phyloP scores from a whole-genome alignment of 768 basidiomycete genomes.

The Russula foetens region DNA sequence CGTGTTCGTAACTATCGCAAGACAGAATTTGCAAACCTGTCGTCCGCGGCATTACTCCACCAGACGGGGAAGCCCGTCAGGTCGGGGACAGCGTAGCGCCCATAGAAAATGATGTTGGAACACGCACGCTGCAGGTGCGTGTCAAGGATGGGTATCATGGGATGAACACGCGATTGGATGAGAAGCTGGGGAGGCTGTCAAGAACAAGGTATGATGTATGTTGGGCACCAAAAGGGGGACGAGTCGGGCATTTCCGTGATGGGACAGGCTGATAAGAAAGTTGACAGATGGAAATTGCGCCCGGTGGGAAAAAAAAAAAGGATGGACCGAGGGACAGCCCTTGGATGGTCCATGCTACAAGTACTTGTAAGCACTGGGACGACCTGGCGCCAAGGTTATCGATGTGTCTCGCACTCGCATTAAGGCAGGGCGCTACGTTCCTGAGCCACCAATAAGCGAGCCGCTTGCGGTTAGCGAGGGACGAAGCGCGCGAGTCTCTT shows the following conservation, averaged over 20 bases:
- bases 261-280: conserved; percentile 33
- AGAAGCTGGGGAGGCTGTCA: conserved; percentile 6
- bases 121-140: neutral
- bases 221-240: neutral
- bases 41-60: conserved; percentile 9
- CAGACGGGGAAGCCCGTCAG: neutral
- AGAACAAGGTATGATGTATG: neutral
- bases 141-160: neutral
- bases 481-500: neutral
- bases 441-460: conserved; percentile 7
- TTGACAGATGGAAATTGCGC: conserved; percentile 41
- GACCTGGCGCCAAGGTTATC: conserved; percentile 13
- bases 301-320: conserved; percentile 7
- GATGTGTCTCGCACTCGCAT: conserved; percentile 6
- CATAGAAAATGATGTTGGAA: neutral
- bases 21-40: conserved; percentile 14
- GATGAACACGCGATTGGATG: conserved; percentile 1
- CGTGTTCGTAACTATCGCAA: conserved; percentile 8
- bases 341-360: conserved; percentile 1
- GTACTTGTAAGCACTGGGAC: neutral
- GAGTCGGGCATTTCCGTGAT: conserved; percentile 18
- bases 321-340: conserved; percentile 4
- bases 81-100: conserved; percentile 17
- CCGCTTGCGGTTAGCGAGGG: neutral
- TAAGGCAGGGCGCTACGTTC: conserved; percentile 9